Evolutionary conservation across 352 stramenopile genomes (phyloP).

Genomic region (Thalassiosira sp.): DNA sequence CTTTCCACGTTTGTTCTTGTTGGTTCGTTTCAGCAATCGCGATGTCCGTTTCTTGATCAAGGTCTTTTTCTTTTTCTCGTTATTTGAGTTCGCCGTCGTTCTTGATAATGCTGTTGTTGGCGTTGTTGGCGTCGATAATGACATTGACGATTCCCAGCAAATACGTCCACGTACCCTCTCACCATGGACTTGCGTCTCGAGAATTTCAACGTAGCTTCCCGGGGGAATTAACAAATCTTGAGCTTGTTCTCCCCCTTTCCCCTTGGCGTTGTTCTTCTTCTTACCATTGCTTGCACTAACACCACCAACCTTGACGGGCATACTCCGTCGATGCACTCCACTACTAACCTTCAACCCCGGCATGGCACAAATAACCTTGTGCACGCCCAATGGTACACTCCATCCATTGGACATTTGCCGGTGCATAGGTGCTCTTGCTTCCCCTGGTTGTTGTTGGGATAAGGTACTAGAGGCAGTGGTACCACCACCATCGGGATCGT

Average conservation of each 20-base stretch:
- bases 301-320: constrained; percentile 19
- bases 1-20: constrained; percentile 5
- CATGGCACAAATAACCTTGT: constrained; percentile 38
- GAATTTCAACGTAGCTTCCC: constrained; percentile 33
- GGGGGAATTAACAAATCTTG: constrained; percentile 22
- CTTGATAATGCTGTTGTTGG: too few relatives aligned
- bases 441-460: not conserved
- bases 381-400: constrained; percentile 33
- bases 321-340: constrained; percentile 18
- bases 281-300: too few relatives aligned
- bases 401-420: constrained; percentile 38
- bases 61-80: constrained; percentile 3
- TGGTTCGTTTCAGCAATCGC: not conserved
- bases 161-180: constrained; percentile 34
- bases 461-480: too few relatives aligned
- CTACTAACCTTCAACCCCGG: constrained; percentile 28
- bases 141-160: constrained; percentile 35
- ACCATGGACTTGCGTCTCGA: constrained; percentile 46
- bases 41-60: constrained; percentile 17
- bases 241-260: not conserved
- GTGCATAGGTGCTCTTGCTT: constrained; percentile 3
- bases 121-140: too few relatives aligned
- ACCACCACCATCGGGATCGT: not conserved
- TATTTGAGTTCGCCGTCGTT: too few relatives aligned
- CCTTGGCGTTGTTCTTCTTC: constrained; percentile 1